Conservation (phyloP, 441 rosid species). For the Populus hybrid region DNA sequence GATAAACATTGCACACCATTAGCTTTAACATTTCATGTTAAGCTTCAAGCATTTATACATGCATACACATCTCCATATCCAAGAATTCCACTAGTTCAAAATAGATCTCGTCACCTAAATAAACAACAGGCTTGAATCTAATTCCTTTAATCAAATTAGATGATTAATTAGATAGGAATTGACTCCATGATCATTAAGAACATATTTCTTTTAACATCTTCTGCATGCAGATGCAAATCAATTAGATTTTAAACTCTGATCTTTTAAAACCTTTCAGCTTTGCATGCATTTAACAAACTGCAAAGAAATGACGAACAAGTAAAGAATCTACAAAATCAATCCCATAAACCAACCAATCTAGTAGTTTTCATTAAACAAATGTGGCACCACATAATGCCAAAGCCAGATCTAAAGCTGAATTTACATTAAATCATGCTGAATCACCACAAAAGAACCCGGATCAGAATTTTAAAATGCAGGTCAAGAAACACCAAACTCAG, state of each 20-base stretch:
- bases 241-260: neutral
- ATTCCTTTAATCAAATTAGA: neutral
- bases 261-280: slow-evolving; percentile 1
- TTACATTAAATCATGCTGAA: neutral
- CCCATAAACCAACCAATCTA: neutral
- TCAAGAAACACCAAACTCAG: slow-evolving; percentile 11
- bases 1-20: neutral
- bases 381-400: neutral
- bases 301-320: neutral
- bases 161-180: neutral
- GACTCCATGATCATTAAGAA: neutral
- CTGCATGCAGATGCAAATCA: neutral
- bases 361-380: neutral
- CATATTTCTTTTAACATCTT: neutral
- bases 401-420: slow-evolving; percentile 9
- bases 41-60: neutral
- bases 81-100: neutral
- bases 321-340: neutral
- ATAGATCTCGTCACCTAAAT: neutral
- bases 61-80: neutral
- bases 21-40: neutral
- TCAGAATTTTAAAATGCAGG: neutral
- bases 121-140: neutral
- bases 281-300: neutral
- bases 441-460: neutral